Percentiles rank a stretch among this genome's conserved stretches.
Evolutionary conservation across 2,329 filamentous ascomycete genomes (phyloP).

Genomic region (Xylaria sp.): DNA sequence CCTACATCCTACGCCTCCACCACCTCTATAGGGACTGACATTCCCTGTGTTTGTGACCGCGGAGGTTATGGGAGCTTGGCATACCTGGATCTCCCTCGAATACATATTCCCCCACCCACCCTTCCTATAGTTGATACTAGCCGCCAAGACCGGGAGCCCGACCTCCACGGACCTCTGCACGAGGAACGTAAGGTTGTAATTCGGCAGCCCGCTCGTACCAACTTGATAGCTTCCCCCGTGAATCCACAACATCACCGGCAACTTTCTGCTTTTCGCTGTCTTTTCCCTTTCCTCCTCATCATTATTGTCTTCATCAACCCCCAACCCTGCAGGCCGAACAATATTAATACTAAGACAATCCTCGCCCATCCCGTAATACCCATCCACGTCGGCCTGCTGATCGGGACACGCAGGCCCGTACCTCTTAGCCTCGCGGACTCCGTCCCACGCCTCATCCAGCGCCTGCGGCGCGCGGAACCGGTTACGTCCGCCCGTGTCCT

Average conservation of each 20-base stretch:
- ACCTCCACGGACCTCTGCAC: conserved; percentile 59
- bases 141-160: conserved; percentile 58
- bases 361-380: conserved; percentile 47
- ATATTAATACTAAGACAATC: conserved; percentile 51
- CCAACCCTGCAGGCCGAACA: conserved; percentile 42
- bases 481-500: conserved; percentile 51
- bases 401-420: conserved; percentile 57
- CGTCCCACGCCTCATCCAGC: conserved; percentile 53
- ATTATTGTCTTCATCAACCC: conserved; percentile 1
- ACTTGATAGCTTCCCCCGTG: conserved; percentile 48
- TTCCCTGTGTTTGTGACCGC: neutral
- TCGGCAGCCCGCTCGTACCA: conserved; percentile 52
- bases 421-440: conserved; percentile 53
- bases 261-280: conserved; percentile 5
- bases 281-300: neutral
- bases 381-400: conserved; percentile 33
- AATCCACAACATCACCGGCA: conserved; percentile 52
- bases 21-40: neutral
- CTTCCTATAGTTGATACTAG: conserved; percentile 60
- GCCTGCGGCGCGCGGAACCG: conserved; percentile 53
- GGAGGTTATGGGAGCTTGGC: neutral
- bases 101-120: conserved; percentile 48
- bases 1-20: neutral
- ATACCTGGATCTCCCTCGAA: conserved; percentile 46
- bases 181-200: conserved; percentile 71